phyloP scores from a whole-genome alignment of 495 filamentous ascomycete species.

The Daldinia concentrica region DNA sequence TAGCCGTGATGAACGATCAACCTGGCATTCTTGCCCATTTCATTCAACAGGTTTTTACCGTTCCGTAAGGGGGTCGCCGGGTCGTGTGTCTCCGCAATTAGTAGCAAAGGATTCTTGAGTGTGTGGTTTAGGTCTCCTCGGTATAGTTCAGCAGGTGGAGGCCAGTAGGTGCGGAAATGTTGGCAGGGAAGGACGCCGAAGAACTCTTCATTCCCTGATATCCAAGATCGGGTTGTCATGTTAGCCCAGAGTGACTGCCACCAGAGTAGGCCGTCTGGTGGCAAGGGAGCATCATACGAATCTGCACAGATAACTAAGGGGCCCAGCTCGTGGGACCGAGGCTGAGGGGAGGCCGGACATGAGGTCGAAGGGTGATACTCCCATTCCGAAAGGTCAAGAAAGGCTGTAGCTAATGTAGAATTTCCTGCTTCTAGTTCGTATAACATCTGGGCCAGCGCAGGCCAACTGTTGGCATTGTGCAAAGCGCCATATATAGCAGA shows the following conservation, averaged over 20 bases:
- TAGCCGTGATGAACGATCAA: conserved; percentile 59
- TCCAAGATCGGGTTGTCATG: conserved; percentile 55
- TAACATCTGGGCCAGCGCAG: conserved; percentile 50
- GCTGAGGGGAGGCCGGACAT: conserved; percentile 40
- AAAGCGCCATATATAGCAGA: conserved; percentile 50
- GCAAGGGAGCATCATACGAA: conserved; percentile 52
- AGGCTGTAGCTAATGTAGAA: conserved; percentile 47
- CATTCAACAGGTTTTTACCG: conserved; percentile 50
- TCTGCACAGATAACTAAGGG: conserved; percentile 56
- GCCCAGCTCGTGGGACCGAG: conserved; percentile 48
- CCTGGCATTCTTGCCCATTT: conserved; percentile 57
- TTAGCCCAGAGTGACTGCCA: conserved; percentile 55
- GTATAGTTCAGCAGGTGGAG: conserved; percentile 54
- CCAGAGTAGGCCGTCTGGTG: conserved; percentile 53
- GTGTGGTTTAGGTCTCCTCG: conserved; percentile 55
- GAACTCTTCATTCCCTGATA: conserved; percentile 56
- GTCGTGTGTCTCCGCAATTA: conserved; percentile 60
- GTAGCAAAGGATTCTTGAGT: conserved; percentile 53
- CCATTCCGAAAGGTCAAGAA: conserved; percentile 51
- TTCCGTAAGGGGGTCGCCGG: conserved; percentile 60
- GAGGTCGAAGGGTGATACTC: conserved; percentile 49
- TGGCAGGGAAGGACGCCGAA: conserved; percentile 55
- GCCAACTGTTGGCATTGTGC: conserved; percentile 55
- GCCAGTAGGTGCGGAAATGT: conserved; percentile 55
- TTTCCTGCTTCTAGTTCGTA: conserved; percentile 56